Evolutionary conservation across 176 grass and related monocot genomes (phyloP).

Genomic region (Aegilops umbellulata): DNA sequence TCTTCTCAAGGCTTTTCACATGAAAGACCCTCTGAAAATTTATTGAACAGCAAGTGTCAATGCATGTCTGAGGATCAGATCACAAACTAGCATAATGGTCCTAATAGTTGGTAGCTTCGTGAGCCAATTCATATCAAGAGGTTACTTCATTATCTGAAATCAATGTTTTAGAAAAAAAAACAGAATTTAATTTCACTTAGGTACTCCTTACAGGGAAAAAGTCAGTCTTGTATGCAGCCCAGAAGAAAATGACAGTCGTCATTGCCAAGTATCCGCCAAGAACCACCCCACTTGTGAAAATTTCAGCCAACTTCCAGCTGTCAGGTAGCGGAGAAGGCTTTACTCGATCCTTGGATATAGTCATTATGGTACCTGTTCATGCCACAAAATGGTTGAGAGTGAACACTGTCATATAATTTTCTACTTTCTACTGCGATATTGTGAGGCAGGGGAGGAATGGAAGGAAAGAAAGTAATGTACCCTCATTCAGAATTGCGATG

Average conservation of each 20-base stretch:
- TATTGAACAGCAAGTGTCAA: not conserved
- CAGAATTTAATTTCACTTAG: not conserved
- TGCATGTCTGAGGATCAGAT: not conserved
- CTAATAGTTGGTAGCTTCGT: not conserved
- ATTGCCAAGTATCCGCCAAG: slow-evolving; percentile 45
- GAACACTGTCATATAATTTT: not conserved
- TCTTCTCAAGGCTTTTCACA: slow-evolving; percentile 40
- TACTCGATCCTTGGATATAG: slow-evolving; percentile 45
- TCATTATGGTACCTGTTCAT: slow-evolving; percentile 41
- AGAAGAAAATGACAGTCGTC: slow-evolving; percentile 51
- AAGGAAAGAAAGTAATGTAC: slow-evolving; percentile 24
- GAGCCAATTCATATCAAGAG: not conserved
- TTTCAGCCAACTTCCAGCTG: slow-evolving; percentile 47
- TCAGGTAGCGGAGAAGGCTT: slow-evolving; percentile 45
- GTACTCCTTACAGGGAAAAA: slow-evolving; percentile 38
- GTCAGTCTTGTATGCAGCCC: slow-evolving; percentile 44
- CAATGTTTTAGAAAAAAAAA: not conserved
- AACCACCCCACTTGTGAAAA: slow-evolving; percentile 43
- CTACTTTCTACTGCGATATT: not conserved
- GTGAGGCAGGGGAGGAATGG: not conserved
- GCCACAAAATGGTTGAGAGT: not conserved
- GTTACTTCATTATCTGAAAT: not conserved
- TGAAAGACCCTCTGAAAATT: slow-evolving; percentile 36
- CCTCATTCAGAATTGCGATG: slow-evolving; percentile 71
- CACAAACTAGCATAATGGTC: not conserved